Conservation (phyloP, 2,329 filamentous ascomycete genomes). For the Aspergillus jensenii region DNA sequence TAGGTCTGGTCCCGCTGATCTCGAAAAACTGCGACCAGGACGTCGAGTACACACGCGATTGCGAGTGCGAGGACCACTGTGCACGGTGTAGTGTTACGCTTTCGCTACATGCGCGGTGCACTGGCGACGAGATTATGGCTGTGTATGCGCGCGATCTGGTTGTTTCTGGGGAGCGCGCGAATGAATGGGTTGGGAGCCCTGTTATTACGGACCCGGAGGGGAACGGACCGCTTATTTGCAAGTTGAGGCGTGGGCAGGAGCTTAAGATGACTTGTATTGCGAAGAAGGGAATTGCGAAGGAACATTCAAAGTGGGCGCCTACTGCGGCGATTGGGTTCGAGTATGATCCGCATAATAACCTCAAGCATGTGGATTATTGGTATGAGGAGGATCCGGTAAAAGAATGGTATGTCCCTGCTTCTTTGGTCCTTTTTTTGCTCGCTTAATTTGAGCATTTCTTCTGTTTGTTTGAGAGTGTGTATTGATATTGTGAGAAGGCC, state of each 20-base stretch:
- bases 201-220: conserved; percentile 81
- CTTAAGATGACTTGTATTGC: conserved; percentile 87
- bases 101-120: conserved; percentile 81
- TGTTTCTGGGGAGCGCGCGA: conserved; percentile 67
- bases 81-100: conserved; percentile 86
- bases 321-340: conserved; percentile 92
- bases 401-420: conserved; percentile 69
- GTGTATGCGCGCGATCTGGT: conserved; percentile 90
- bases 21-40: conserved; percentile 77
- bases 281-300: conserved; percentile 98
- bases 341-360: conserved; percentile 96
- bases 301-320: conserved; percentile 97
- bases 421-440: background rate
- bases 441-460: background rate
- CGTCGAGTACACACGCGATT: conserved; percentile 86
- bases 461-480: background rate
- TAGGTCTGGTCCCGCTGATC: conserved; percentile 85
- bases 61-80: conserved; percentile 94
- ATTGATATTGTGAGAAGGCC: conserved; percentile 27
- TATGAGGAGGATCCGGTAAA: conserved; percentile 79
- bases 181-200: conserved; percentile 74
- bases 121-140: conserved; percentile 82
- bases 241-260: conserved; percentile 86
- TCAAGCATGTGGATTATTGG: conserved; percentile 91
- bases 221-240: conserved; percentile 81